Evolutionary conservation across 331 rosid genomes (phyloP).

Genomic region (Malus hybrid): DNA sequence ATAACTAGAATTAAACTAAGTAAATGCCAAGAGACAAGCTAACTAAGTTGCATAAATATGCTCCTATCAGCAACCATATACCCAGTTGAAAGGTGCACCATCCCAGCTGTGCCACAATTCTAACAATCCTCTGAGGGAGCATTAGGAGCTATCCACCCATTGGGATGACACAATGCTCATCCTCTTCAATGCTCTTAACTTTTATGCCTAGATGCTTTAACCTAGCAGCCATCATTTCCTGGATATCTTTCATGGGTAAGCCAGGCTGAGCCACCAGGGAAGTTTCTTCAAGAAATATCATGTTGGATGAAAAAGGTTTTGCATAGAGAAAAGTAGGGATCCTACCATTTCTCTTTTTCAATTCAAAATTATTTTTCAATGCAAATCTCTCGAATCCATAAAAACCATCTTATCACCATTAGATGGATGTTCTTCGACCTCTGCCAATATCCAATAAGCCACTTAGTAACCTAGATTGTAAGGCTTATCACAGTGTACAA

Average conservation of each 20-base stretch:
- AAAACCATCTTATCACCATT: conserved; percentile 93
- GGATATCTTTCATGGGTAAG: conserved; percentile 70
- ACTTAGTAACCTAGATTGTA: conserved; percentile 69
- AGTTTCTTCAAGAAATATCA: conserved; percentile 93
- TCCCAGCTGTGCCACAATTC: conserved; percentile 98
- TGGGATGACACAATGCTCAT: conserved; percentile 92
- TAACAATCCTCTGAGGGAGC: conserved; percentile 93
- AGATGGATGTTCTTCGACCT: conserved; percentile 94
- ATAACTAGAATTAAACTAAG: too few species aligned
- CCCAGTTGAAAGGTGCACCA: conserved; percentile 99
- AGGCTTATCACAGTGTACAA: conserved; percentile 79
- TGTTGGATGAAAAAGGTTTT: conserved; percentile 83
- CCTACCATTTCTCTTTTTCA: conserved; percentile 68
- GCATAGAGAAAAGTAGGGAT: conserved; percentile 94
- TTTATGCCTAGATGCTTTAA: conserved; percentile 77
- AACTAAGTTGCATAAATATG: too few species aligned
- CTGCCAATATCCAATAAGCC: conserved; percentile 85
- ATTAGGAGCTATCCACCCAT: conserved; percentile 97
- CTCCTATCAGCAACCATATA: conserved; percentile 35
- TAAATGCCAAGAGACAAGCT: too few species aligned
- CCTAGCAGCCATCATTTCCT: conserved; percentile 90
- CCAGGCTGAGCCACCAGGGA: conserved; percentile 97
- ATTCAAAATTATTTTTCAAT: conserved; percentile 37
- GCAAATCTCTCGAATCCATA: conserved; percentile 99
- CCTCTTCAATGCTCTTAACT: conserved; percentile 93